Percentiles rank a stretch among this genome's conserved stretches.
Conservation (phyloP, 1,284 basidiomycete genomes). For the Moniliophthora roreri region DNA sequence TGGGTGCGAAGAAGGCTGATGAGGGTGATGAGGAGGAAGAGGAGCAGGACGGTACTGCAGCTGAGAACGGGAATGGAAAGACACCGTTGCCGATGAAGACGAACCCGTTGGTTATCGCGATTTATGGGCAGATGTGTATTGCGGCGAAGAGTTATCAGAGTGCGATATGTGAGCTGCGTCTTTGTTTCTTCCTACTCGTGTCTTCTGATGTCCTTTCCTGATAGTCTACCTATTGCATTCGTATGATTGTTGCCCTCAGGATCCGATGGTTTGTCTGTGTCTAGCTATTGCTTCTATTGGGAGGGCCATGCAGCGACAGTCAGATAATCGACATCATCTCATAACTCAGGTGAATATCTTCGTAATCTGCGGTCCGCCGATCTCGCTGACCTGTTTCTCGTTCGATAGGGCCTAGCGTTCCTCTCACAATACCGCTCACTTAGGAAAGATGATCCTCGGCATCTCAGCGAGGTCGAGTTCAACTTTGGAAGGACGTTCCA, state of each 20-base stretch:
- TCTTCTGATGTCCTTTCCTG: not conserved
- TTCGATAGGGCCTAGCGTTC: conserved; percentile 75
- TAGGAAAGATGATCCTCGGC: conserved; percentile 42
- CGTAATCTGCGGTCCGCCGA: not conserved
- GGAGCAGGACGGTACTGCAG: conserved; percentile 18
- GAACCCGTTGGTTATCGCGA: conserved; percentile 72
- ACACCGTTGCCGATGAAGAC: conserved; percentile 61
- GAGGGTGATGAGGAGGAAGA: conserved; percentile 30
- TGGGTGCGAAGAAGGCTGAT: conserved; percentile 25
- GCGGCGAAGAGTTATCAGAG: conserved; percentile 87
- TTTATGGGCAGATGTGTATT: conserved; percentile 89
- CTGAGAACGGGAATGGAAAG: conserved; percentile 20
- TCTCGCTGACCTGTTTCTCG: not conserved
- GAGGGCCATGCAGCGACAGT: conserved; percentile 89
- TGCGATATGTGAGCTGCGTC: conserved; percentile 85
- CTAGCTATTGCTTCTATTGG: conserved; percentile 85
- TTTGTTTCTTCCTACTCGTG: conserved; percentile 4
- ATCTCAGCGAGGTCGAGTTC: conserved; percentile 80
- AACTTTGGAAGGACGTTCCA: conserved; percentile 93
- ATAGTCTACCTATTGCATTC: conserved; percentile 88
- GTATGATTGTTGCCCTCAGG: conserved; percentile 80
- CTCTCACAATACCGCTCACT: conserved; percentile 72
- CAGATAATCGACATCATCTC: conserved; percentile 91
- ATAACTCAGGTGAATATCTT: conserved; percentile 60
- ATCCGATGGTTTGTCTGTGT: conserved; percentile 83